These are phyloP conservation scores for Botrytis paeoniae DNA, from an alignment of 2,329 filamentous ascomycete species.

Conservation along the genomic window DNA sequence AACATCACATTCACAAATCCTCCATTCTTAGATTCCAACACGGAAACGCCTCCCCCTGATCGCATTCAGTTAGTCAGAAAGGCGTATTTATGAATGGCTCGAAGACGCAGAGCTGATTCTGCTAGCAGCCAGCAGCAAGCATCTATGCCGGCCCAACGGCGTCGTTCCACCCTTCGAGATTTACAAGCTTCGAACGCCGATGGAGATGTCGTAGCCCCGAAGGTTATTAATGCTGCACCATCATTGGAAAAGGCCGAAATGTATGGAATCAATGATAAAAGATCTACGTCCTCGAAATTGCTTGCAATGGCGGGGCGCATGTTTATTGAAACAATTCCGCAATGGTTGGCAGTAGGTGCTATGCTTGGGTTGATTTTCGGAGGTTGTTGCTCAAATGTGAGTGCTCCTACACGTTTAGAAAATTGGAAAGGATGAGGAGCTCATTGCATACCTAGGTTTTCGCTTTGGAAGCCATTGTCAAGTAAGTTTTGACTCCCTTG, in stretches of 20 bases:
- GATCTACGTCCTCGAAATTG: slow-evolving; percentile 48
- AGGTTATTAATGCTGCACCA: slow-evolving; percentile 53
- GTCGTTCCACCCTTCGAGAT: slow-evolving; percentile 47
- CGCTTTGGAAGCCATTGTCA: slow-evolving; percentile 90
- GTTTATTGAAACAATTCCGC: slow-evolving; percentile 57
- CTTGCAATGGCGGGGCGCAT: slow-evolving; percentile 52
- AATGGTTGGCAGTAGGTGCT: slow-evolving; percentile 59
- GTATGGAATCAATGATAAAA: slow-evolving; percentile 54
- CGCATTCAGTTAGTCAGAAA: background rate
- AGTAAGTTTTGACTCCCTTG: slow-evolving; percentile 54
- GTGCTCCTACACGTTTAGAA: slow-evolving; percentile 34
- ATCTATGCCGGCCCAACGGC: slow-evolving; percentile 40
- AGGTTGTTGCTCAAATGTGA: slow-evolving; percentile 89
- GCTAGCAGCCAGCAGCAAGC: slow-evolving; percentile 11
- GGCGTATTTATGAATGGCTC: slow-evolving; percentile 17
- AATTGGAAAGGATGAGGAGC: slow-evolving; percentile 22
- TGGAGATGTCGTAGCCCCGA: slow-evolving; percentile 43
- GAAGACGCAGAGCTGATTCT: slow-evolving; percentile 19
- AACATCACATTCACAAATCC: background rate
- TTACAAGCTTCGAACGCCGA: slow-evolving; percentile 41
- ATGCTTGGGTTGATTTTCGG: slow-evolving; percentile 91
- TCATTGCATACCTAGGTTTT: slow-evolving; percentile 65
- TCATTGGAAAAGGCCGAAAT: slow-evolving; percentile 54
- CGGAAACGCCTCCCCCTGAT: background rate
- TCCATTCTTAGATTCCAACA: slow-evolving; percentile 1